phyloP scores from a whole-genome alignment of 768 basidiomycete species.

The Clitopilus passeckerianus region DNA sequence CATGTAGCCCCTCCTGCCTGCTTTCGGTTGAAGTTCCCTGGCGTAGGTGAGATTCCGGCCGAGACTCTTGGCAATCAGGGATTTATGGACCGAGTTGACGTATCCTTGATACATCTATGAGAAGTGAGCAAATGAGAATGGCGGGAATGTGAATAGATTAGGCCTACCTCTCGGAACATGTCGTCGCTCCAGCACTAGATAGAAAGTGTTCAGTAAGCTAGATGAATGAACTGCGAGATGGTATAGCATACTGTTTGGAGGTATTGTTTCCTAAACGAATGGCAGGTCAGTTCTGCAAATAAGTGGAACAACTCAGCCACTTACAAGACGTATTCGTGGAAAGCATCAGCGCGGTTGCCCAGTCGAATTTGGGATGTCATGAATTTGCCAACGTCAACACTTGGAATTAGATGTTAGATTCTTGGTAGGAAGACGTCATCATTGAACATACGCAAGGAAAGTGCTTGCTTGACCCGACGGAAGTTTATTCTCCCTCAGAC shows the following conservation, averaged over 20 bases:
- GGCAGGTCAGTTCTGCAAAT: neutral
- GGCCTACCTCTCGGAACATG: conserved; percentile 66
- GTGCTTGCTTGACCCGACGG: conserved; percentile 78
- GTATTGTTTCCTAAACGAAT: conserved; percentile 59
- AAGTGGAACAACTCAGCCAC: conserved; percentile 9
- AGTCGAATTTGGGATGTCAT: conserved; percentile 75
- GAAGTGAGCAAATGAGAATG: neutral
- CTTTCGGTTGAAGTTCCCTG: conserved; percentile 71
- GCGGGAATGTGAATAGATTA: neutral
- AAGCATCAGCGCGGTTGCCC: conserved; percentile 92
- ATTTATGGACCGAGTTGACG: conserved; percentile 74
- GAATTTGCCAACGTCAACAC: conserved; percentile 39
- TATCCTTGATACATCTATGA: conserved; percentile 81
- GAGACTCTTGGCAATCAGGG: conserved; percentile 62
- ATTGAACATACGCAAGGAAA: conserved; percentile 61
- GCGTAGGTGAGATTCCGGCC: conserved; percentile 65
- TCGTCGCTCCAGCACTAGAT: conserved; percentile 66
- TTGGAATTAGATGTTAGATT: conserved; percentile 11
- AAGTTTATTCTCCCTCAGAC: conserved; percentile 55
- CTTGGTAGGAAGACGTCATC: neutral
- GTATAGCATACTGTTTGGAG: conserved; percentile 63
- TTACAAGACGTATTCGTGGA: conserved; percentile 87
- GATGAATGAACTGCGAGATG: neutral
- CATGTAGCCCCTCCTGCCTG: conserved; percentile 27
- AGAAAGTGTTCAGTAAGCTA: neutral